Percentiles rank a stretch among this genome's conserved stretches.
Conservation (phyloP, 139 green algal species). For the Coccomyxa sp. region DNA sequence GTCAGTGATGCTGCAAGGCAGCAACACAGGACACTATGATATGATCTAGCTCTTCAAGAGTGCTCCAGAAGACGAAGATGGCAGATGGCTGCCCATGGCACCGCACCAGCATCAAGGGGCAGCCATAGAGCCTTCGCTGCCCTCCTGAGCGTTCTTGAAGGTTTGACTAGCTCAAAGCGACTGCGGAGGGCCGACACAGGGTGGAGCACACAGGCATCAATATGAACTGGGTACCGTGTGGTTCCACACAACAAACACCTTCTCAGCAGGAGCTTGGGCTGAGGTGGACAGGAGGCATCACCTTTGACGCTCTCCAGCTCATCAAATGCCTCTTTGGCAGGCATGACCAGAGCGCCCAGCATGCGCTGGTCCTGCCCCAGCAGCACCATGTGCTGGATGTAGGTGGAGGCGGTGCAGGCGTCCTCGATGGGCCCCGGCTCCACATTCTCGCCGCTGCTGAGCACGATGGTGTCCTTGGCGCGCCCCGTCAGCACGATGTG, state of each 20-base stretch:
- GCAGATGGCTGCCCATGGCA: too few relatives aligned
- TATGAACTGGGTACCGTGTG: not conserved
- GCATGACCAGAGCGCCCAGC: slow-evolving; percentile 65
- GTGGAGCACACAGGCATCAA: too few relatives aligned
- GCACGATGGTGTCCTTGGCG: slow-evolving; percentile 91
- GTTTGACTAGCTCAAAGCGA: too few relatives aligned
- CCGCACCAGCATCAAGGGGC: too few relatives aligned
- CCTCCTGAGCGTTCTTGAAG: too few relatives aligned
- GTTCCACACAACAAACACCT: not conserved
- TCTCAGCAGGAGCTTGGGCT: not conserved
- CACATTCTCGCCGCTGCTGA: slow-evolving; percentile 88
- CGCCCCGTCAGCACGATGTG: slow-evolving; percentile 64
- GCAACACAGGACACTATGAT: too few relatives aligned
- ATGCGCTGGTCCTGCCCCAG: slow-evolving; percentile 57
- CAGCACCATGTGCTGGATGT: slow-evolving; percentile 77
- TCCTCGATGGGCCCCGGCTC: slow-evolving; percentile 88
- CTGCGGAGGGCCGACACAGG: too few relatives aligned
- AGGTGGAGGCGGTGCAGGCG: slow-evolving; percentile 38
- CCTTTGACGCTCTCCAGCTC: slow-evolving; percentile 42
- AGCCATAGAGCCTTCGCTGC: too few relatives aligned
- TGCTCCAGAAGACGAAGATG: too few relatives aligned
- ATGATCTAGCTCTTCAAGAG: too few relatives aligned
- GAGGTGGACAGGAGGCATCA: slow-evolving; percentile 13
- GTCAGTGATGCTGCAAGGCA: too few relatives aligned
- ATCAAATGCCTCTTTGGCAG: slow-evolving; percentile 39